Conservation (phyloP, 495 filamentous ascomycete genomes). For the Xylaria bambusicola region DNA sequence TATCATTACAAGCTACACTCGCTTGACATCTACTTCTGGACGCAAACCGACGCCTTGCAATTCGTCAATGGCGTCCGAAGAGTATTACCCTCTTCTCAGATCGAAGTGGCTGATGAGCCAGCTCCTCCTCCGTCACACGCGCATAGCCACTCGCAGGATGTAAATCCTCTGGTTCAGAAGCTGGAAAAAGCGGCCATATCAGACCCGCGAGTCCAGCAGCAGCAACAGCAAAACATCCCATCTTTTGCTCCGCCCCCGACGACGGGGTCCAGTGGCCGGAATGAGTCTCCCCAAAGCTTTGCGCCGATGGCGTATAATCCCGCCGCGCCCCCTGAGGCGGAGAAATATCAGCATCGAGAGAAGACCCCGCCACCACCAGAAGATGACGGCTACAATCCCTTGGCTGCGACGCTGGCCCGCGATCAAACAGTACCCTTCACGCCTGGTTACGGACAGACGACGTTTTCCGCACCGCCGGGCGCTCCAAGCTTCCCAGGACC, state of each 20-base stretch:
- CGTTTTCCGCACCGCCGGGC: slow-evolving; percentile 36
- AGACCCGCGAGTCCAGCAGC: slow-evolving; percentile 46
- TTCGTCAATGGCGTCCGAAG: slow-evolving; percentile 68
- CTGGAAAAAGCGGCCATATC: slow-evolving; percentile 78
- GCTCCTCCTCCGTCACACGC: slow-evolving; percentile 40
- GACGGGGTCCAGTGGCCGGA: slow-evolving; percentile 28
- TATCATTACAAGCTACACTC: slow-evolving; percentile 78
- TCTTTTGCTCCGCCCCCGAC: slow-evolving; percentile 45
- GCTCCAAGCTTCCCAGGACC: slow-evolving; percentile 42
- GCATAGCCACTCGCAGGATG: slow-evolving; percentile 43
- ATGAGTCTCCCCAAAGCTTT: slow-evolving; percentile 48
- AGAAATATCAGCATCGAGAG: slow-evolving; percentile 79
- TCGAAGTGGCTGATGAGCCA: slow-evolving; percentile 60
- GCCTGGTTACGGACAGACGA: slow-evolving; percentile 41
- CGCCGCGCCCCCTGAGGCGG: slow-evolving; percentile 81
- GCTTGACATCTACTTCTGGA: slow-evolving; percentile 91
- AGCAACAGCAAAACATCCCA: slow-evolving; percentile 24
- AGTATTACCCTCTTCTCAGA: slow-evolving; percentile 61
- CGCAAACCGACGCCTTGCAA: slow-evolving; percentile 66
- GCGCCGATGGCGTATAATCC: slow-evolving; percentile 90
- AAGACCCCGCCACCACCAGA: slow-evolving; percentile 83
- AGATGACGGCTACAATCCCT: slow-evolving; percentile 67
- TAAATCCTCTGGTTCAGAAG: slow-evolving; percentile 81
- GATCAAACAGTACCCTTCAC: slow-evolving; percentile 59
- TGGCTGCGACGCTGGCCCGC: slow-evolving; percentile 65